Percentiles rank a stretch among this genome's conserved stretches.
Conservation (phyloP, 2,329 filamentous ascomycete genomes). For the Ambrosiella cleistominuta region DNA sequence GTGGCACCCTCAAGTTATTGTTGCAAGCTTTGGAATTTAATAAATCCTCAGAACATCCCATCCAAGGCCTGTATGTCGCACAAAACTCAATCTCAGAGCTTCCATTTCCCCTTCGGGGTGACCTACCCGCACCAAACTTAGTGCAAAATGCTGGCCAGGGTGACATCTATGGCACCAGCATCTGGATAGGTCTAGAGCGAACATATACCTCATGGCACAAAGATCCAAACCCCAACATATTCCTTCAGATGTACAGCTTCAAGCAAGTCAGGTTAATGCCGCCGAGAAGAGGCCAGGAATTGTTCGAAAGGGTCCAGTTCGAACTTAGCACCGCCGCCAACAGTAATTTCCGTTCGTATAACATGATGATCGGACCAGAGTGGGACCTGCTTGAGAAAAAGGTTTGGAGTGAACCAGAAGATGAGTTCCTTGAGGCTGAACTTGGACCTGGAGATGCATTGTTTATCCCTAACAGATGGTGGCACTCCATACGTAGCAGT, state of each 20-base stretch:
- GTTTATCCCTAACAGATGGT: conserved; percentile 28
- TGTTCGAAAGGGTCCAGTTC: conserved; percentile 41
- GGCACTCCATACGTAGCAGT: conserved; percentile 28
- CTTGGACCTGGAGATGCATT: conserved; percentile 35
- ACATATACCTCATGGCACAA: conserved; percentile 83
- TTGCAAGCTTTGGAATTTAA: conserved; percentile 38
- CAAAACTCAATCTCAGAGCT: conserved; percentile 59
- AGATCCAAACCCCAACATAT: conserved; percentile 87
- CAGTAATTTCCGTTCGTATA: conserved; percentile 48
- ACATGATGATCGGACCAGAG: conserved; percentile 83
- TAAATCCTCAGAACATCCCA: conserved; percentile 14
- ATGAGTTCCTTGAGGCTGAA: conserved; percentile 31
- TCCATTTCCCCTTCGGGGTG: conserved; percentile 40
- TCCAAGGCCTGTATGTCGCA: conserved; percentile 57
- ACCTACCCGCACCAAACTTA: conserved; percentile 50
- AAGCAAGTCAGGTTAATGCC: conserved; percentile 59
- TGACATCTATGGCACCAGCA: conserved; percentile 69
- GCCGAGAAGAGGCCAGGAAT: conserved; percentile 40
- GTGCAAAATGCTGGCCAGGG: conserved; percentile 50
- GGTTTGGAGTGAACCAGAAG: conserved; percentile 41
- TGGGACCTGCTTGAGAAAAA: conserved; percentile 45
- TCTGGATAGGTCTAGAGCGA: conserved; percentile 77
- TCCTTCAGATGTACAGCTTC: conserved; percentile 58
- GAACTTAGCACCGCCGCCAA: conserved; percentile 23
- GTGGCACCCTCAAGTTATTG: conserved; percentile 48